Conservation (phyloP, 2,329 filamentous ascomycete genomes). For the Sphaerulina populicola region DNA sequence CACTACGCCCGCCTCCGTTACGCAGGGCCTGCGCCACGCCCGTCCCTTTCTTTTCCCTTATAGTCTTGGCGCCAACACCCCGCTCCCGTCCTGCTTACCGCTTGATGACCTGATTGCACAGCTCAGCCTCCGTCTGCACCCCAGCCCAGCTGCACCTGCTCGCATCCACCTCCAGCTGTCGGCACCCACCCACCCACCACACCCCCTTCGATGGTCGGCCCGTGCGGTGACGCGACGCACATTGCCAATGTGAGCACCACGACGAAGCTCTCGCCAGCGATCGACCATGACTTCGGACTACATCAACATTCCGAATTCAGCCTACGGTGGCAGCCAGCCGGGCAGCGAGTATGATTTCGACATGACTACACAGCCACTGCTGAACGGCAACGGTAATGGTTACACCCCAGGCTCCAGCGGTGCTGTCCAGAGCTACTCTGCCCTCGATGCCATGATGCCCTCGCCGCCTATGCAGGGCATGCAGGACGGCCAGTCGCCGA, state of each 20-base stretch:
- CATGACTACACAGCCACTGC: constrained; percentile 17
- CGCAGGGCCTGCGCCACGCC: no score
- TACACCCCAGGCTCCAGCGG: constrained; percentile 14
- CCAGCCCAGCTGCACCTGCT: no score
- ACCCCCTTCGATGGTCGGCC: neutral
- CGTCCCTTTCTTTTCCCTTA: no score
- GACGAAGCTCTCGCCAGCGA: neutral
- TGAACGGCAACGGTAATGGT: constrained; percentile 17
- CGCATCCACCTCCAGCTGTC: no score
- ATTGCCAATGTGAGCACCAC: constrained; percentile 1
- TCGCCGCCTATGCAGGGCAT: constrained; percentile 12
- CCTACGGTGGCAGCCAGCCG: constrained; percentile 24
- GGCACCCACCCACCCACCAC: no score
- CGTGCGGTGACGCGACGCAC: neutral
- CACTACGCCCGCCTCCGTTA: no score
- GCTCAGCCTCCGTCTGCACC: neutral
- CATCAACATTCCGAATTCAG: constrained; percentile 22
- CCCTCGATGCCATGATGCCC: constrained; percentile 17
- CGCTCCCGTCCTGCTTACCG: no score
- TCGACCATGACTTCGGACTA: constrained; percentile 13
- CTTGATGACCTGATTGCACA: no score
- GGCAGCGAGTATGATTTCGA: constrained; percentile 27
- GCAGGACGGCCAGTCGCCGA: constrained; percentile 16
- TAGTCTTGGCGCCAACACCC: no score
- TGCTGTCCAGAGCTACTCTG: constrained; percentile 12